Base-by-base conservation (phyloP, 371 early-diverging fungal genomes). In the Mortierella sp. region DNA sequence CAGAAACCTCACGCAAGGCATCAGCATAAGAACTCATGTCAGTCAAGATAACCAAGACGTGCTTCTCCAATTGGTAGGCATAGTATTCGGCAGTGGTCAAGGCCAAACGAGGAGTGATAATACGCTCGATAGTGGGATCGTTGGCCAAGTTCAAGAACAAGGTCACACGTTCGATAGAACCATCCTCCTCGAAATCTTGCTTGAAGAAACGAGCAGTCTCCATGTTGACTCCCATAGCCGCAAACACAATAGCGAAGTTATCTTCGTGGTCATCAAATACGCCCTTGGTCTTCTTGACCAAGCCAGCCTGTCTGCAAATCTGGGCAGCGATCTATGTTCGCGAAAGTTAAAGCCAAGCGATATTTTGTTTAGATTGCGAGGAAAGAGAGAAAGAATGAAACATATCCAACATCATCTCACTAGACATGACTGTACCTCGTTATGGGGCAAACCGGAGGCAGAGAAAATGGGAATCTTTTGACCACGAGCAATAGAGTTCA, bases 401-500 rank as follows among this genome's bases (percentile, higher is more conserved):
- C 43, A 38, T 43, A 60, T 45, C 33, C 58, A 67, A 58, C 41
- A 15, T 9, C 24, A 55, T 28, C 32, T 28, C 4, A 9, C 3
- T 55, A 22, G 32, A 28, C 10, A 32, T 13, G 11, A 55, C 22
- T 67, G 53, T 86, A 96, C 96, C 88, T 99, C 99, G 87, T 99
- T 99, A 88, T 99, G 99, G 28, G 99, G 99, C 61, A 99, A 89
- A 86, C 99, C 99, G 62, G 99, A 94, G 53, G 99, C 99, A 66
- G 99, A 99, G 93, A 99, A 99, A 74, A 99, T 99, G 52, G 99
- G 99, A 77, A 99, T 99, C 93, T 99, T 99, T 88, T 99, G 99
- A 15, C 99, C 99, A 89, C 99, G 95, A 59, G 99, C 99, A 90
- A 99, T 99, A 45, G 99, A 98, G 90, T 98, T 99, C 99, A 99